Base-by-base conservation (phyloP, 2,329 filamentous ascomycete species). In the Neopestalotiopsis clavispora region DNA sequence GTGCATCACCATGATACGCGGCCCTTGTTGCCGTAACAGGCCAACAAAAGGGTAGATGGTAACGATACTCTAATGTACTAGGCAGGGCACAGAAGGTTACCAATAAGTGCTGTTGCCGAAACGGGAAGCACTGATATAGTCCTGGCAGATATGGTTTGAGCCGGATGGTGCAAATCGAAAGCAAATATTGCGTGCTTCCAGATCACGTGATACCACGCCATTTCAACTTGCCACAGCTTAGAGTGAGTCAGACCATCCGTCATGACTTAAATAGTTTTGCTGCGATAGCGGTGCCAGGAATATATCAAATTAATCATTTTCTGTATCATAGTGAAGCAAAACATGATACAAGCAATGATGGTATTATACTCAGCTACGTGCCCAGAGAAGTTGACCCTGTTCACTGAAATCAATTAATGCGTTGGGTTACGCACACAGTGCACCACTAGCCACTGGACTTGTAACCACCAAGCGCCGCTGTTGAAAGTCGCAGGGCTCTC, bases 1-100 rank as follows among this genome's bases (percentile, higher is more conserved):
- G n/a, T 45, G 49, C 32, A 32, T 66, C 38, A 42, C 63, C 63
- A 66, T 66, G 4, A 32, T 57, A 28, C n/a, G 63, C 63, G 63
- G 38, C 28, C 10, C 7, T 13, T 66, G 23, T 28, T 57, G 42
- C 63, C 63, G 30, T 13, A 66, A 49, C 30, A 66, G 45, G 63
- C 42, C 63, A 57, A 34, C 52, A 13, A 14, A 57, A 28, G 34
- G 57, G 34, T 6, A 57, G 28, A 28, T 57, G 57, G 17, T 3
- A 23, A 66, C 17, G 45, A 66, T 38, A 28, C 23, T 28, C 23
- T 28, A 28, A 28, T 2, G 23, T 28, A 28, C 49, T 56, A 40
- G 62, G 45, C 17, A 66, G 52, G 23, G 52, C 14, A 34, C 20
- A 52, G 20, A 52, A 45, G 40, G n/a, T 28, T 20, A 14, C 61